Base-by-base conservation (phyloP, 2,329 filamentous ascomycete genomes). In the Colletotrichum limetticola region DNA sequence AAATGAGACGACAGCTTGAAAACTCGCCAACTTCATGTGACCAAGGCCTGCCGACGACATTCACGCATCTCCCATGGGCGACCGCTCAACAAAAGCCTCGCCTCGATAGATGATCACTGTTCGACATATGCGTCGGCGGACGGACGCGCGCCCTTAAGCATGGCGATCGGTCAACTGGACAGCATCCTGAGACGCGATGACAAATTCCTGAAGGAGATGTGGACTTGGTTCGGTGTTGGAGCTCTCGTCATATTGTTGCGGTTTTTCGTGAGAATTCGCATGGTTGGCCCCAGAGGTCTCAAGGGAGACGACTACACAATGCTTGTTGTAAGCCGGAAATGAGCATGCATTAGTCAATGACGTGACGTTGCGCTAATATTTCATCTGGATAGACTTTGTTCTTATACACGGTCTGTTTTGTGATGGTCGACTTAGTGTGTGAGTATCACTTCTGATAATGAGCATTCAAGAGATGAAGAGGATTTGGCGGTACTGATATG, bases 241-340 rank as follows among this genome's bases (percentile, higher is more conserved):
- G 75, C 78, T 3, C 11, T 76, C 3, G 74, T 84, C 12, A 68
- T 85, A 0, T n/a, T 79, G 1, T 30, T 78, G 3, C 80, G 83
- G 4, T 83, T 81, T 22, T 75, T 69, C 16, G 80, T 84, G 5
- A 80, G 83, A 1, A 65, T 84, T 19, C 80, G 81, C 2, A 82
- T 81, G 0, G 82, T 84, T 1, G 83, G 83, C 2, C 63, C 79
- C 32, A 77, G 78, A n/a, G 79, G 82, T 1, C 75, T 84, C 3
- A 78, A 81, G 26, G 81, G 83, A 6, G 84, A 85, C 72, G 83
- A 85, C 65, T 80, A 81, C 12, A 79, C 84, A 35, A 77, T 80
- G 0, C n/a, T 81, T 12, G 64, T 82, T 1, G 81, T 83, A 30
- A 35, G 30, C 4, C 3, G 1, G 2, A 42, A n/a, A 35, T 5